Conservation (phyloP, 208 protist genomes). For the Vickermania ingenoplastis region DNA sequence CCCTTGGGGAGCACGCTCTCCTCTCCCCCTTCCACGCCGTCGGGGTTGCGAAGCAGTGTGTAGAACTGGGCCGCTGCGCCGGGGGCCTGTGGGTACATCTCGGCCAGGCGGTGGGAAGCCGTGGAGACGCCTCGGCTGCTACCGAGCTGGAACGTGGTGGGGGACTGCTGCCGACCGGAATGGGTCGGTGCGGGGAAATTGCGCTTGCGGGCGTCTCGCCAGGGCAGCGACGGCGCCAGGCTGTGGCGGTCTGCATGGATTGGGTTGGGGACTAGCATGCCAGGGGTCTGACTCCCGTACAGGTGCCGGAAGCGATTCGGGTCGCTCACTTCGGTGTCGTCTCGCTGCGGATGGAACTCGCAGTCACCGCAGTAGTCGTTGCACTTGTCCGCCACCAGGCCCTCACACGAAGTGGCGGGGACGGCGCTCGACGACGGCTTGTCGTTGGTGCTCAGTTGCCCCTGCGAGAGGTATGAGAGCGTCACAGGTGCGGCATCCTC, state of each 20-base stretch:
- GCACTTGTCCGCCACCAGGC: not conserved
- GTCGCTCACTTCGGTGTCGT: slow-evolving; percentile 3
- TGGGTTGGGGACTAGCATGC: slow-evolving; percentile 27
- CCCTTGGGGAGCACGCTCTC: not conserved
- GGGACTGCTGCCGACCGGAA: no score
- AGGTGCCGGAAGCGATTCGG: slow-evolving; percentile 61
- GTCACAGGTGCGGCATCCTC: slow-evolving; percentile 15
- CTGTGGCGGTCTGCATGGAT: slow-evolving; percentile 50
- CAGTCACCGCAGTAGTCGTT: not conserved
- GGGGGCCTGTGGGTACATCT: not conserved
- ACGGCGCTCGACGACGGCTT: not conserved
- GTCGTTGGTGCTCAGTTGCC: not conserved
- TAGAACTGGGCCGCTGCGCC: not conserved
- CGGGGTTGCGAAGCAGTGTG: slow-evolving; percentile 2
- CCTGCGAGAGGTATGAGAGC: not conserved
- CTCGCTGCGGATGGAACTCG: not conserved
- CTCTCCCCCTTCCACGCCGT: slow-evolving; percentile 4
- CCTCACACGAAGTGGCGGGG: no score
- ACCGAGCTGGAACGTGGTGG: no score
- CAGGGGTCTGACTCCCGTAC: slow-evolving; percentile 6
- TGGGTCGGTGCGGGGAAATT: not conserved
- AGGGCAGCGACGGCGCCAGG: slow-evolving; percentile 8
- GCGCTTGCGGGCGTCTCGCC: not conserved
- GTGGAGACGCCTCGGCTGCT: not conserved
- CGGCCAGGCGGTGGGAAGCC: not conserved